Evolutionary conservation across 176 grass and related monocot genomes (phyloP), one percentile per base, ranked within the genome.

Genomic region (Oryza punctata): DNA sequence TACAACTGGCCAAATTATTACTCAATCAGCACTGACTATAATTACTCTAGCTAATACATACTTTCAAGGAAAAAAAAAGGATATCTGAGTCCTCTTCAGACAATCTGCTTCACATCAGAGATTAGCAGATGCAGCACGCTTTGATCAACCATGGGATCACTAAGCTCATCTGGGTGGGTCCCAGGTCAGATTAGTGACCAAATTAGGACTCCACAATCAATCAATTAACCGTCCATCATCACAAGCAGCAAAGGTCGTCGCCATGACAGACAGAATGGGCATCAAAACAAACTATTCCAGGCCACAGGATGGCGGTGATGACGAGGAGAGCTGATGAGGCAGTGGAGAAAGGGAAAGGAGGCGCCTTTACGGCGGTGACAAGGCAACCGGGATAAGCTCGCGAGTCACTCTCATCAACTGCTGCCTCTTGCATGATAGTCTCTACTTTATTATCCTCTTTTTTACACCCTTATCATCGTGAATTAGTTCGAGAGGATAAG

Each of bases 381-480:
- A 45, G 82, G 72, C 21, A 63, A 65, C 46, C 6, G 57, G 12
- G 88, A 90, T 90, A 90, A 86, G 78, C 78, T 73, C 32, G 68
- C 61, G 14, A 11, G 87, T 76, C 82, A 37, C 70, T 68, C 23
- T 69, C 78, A 9, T 30, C 1, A 7, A 8, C 61, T 33, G 16
- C 30, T 50, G 47, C 47, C 12, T 15, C 47, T 5, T 50, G 14
- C 15, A 16, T 4, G 4, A 50, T 47, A 13, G 14, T 47, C 45
- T 38, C 37, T 50, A 4, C 14, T 50, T 13, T 33, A 33, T 4
- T 33, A 33, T 14, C 45, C 12, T 47, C 45, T 15, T 10, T 45
- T 50, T 15, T 54, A 54, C 47, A 50, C 47, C 6, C 47, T 50
- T 10, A 10, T 50, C 14, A 54, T 16, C 49, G 16, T 57, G 21